Evolutionary conservation across 148 eudicot genomes (phyloP), one percentile per base, ranked within the genome.

Genomic region (Vaccinium corymbosum): DNA sequence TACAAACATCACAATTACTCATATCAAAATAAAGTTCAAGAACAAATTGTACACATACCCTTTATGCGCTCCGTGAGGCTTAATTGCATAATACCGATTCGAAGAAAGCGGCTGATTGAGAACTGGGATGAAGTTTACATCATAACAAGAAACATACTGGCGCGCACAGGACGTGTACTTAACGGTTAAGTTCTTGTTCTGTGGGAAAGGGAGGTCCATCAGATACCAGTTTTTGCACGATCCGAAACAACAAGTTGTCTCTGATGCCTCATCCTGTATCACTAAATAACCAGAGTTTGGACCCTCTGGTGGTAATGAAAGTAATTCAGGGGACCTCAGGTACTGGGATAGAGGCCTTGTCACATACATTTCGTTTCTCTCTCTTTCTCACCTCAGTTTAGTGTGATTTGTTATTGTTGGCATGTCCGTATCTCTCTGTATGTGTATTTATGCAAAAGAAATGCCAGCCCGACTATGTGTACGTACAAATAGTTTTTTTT

Each of bases 241-340:
- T 29, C 94, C 92, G 49, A 91, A 90, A 83, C 87, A 92, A 0
- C 35, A 10, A 12, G 78, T 76, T 0, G 88, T 81, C 80, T 84
- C 90, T 7, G 89, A 85, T 79, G 88, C 94, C 81, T 87, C 91
- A 42, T 93, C 97, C 86, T 93, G 93, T 70, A 92, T 59, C 50
- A 73, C 84, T 81, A 81, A 62, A 77, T 78, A 71, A 7, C 84
- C 79, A 2, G 91, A 87, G 61, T 86, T 83, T 3, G 85, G 83
- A 59, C 85, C 85, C 51, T 83, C 83, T 1, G 83, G 89, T 8
- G 81, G 87, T 13, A 9, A 4, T 8, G 81, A 52, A 35, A 92
- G 89, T 16, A 85, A 29, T 49, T 86, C 87, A 5, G 94, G 95
- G 50, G 35, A 78, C 46, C 84, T 89, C 27, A 32, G 76, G 82